Evolutionary conservation across 2,329 filamentous ascomycete species (phyloP), one percentile per base, ranked within the genome.

Genomic region (Talaromyces sp.): DNA sequence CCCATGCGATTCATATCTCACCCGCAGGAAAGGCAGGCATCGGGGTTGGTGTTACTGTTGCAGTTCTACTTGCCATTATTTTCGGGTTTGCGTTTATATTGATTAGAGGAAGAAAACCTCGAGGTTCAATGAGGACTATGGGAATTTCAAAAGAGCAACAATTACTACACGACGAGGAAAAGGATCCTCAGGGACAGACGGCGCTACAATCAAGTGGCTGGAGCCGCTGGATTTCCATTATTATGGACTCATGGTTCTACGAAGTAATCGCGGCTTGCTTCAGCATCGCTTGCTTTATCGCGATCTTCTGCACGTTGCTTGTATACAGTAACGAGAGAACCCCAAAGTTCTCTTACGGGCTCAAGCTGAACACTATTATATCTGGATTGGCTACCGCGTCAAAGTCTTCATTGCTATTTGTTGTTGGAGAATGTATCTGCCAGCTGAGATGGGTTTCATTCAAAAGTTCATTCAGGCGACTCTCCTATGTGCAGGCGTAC

Each of bases 391-490:
- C 51, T 5, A 54, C 47, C 13, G 47, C 35, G 32, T 51, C 29
- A 27, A 41, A 47, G 32, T 43, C 47, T 4, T 41, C 47, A 4
- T 20, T 54, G 20, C 17, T 54, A 10, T 55, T 45, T 29, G 29
- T 46, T 2, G 39, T 49, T 2, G 40, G 24, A 9, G 54, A 41
- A 30, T 30, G 32, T 32, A 58, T 63, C 19, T 56, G 61, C 10
- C 61, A 64, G 32, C 29, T 61, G 30, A 65, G 61, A 51, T 65
- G 64, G 62, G 54, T 63, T 11, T 61, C 56, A 44, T 64, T 62
- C 32, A 17, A 16, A 52, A 49, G 7, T 40, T 47, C 8, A 40
- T 45, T 9, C 35, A 51, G 19, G 47, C 39, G 19, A 13, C 20
- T 42, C 3, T 61, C 11, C 20, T 40, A 61, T 11, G 35, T 63